Base-by-base conservation (phyloP, 2,329 filamentous ascomycete species). In the Orbilia ellipsospora region DNA sequence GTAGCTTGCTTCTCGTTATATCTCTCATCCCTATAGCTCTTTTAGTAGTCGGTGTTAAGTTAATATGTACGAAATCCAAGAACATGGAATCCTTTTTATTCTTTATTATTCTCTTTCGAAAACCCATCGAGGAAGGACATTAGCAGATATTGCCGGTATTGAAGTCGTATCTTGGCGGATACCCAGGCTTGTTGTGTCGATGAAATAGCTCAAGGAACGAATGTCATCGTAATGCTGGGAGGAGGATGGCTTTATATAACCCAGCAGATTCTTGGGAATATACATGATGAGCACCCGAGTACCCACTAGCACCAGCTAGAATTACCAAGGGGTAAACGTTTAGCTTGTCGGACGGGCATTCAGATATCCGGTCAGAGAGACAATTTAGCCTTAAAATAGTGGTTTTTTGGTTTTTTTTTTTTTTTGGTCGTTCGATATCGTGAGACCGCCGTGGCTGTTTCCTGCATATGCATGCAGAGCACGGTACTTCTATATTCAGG, bases 31-130 rank as follows among this genome's bases (percentile, higher is more conserved):
- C 40, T 52, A 56, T 66, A 73, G 69, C 69, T 72, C 26, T 61
- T 66, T 74, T 68, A 69, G 72, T 75, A 75, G 72, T 69, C 54
- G 72, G 72, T 75, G 72, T 75, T 75, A 59, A 75, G 31, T 6
- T 36, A 36, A 36, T 36, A 36, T 75, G 72, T 75, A 75, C 64
- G 64, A 69, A 68, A 75, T 36, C 60, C 64, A 75, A 75, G 69
- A 69, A 69, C 72, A 69, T 69, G 72, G 72, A 75, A 75, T 57
- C 31, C 45, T 42, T 60, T 63, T 57, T 65, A 60, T 64, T 10
- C 10, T 36, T 36, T 36, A 7, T 36, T 36, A 36, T 36, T 36
- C 31, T 36, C 10, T 36, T 36, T 48, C 8, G 6, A 48, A 36
- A 36, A 20, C 12, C 23, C 4, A 36, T 36, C 16, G 44, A 48